Conservation (phyloP, 148 eudicot species). For the Agrostemma githago region DNA sequence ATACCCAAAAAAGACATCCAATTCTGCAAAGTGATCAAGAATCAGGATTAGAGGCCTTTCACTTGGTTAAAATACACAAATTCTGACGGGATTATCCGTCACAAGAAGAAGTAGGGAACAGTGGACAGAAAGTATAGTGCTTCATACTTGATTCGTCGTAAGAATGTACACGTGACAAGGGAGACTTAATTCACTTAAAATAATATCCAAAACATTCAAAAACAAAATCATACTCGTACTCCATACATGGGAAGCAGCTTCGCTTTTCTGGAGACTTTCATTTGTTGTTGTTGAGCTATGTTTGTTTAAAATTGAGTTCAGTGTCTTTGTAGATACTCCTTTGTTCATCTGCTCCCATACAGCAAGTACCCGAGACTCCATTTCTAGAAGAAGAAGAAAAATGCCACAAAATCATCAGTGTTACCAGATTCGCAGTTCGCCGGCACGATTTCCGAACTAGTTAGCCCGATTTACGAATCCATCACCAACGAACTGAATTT, state of each 20-base stretch:
- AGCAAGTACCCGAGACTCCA: conserved; percentile 78
- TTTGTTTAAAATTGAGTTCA: conserved; percentile 49
- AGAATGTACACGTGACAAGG: no score
- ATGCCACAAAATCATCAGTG: conserved; percentile 7
- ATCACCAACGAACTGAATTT: no score
- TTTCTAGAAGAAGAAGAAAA: conserved; percentile 51
- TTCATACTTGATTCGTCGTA: no score
- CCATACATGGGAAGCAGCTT: conserved; percentile 42
- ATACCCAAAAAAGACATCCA: conserved; percentile 80
- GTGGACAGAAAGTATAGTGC: no score
- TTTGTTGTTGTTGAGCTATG: conserved; percentile 28
- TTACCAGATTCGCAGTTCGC: no score
- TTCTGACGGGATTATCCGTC: neutral
- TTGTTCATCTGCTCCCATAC: conserved; percentile 91
- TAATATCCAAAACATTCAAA: neutral
- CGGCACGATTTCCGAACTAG: no score
- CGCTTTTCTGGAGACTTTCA: conserved; percentile 31
- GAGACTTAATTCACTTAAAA: no score
- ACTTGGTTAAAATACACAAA: neutral
- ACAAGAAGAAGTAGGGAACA: neutral
- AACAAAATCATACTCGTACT: no score
- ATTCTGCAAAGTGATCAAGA: conserved; percentile 33
- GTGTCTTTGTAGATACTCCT: conserved; percentile 64
- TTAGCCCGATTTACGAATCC: no score
- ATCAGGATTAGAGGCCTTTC: neutral